These are phyloP conservation scores for Neotropicomus parvogracilis DNA, from an alignment of 1,284 basidiomycete species.

Conservation along the genomic window DNA sequence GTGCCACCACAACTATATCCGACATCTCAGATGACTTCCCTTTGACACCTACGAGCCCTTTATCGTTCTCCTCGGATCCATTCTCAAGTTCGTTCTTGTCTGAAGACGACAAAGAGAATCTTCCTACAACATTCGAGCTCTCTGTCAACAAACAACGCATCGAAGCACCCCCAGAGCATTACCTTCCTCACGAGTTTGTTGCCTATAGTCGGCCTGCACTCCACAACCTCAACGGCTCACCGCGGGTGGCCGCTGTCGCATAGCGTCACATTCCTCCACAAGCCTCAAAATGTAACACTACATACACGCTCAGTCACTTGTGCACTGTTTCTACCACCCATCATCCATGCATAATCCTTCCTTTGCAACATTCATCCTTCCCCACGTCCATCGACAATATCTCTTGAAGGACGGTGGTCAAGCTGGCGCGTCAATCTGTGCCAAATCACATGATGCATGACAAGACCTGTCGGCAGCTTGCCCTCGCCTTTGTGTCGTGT, in stretches of 20 bases:
- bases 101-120: constrained; percentile 77
- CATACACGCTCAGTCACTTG: constrained; percentile 56
- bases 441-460: constrained; percentile 26
- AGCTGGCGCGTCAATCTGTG: constrained; percentile 17
- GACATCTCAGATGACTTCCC: constrained; percentile 80
- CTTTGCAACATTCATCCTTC: constrained; percentile 55
- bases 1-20: constrained; percentile 65
- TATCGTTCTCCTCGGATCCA: constrained; percentile 48
- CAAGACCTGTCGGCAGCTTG: constrained; percentile 19
- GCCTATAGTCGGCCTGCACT: constrained; percentile 68
- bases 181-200: constrained; percentile 74
- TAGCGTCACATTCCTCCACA: constrained; percentile 35
- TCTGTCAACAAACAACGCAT: constrained; percentile 64
- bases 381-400: constrained; percentile 45
- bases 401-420: constrained; percentile 32
- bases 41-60: constrained; percentile 70
- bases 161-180: constrained; percentile 68
- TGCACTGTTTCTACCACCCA: constrained; percentile 58
- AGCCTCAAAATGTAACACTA: constrained; percentile 75
- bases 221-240: constrained; percentile 56
- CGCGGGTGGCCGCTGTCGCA: constrained; percentile 49
- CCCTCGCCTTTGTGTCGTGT: constrained; percentile 28
- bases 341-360: constrained; percentile 75
- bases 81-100: constrained; percentile 52
- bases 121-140: constrained; percentile 64